Evolutionary conservation across 495 filamentous ascomycete genomes (phyloP), one percentile per base, ranked within the genome.

Genomic region (Podospora pseudocomata): DNA sequence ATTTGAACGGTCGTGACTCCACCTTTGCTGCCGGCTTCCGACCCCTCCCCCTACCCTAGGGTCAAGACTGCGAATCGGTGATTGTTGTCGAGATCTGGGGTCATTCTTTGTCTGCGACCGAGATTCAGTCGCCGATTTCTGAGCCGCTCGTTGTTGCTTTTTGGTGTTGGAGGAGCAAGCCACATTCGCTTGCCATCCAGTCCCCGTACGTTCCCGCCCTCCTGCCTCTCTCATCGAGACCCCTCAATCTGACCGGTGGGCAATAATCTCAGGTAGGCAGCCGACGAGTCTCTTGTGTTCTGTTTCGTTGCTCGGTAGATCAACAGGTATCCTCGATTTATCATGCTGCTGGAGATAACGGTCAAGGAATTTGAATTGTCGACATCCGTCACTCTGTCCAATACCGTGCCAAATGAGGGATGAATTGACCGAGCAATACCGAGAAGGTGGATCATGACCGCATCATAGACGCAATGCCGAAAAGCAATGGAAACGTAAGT

Each of bases 91-190:
- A 49, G 39, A 49, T 49, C 39, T 49, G 39, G 39, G 39, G 39
- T 49, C 39, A 49, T 49, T 49, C 6, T 49, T 49, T 49, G 39
- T 49, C 39, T 49, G 39, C 39, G 39, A 49, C 39, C 55, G 23
- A 58, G 55, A 58, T 58, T 26, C 55, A 58, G 55, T 58, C 55
- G 55, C 55, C 23, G 55, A 58, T 58, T 20, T 18, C 55, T 58
- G 55, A 58, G 55, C 11, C n/a, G n/a, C n/a, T 58, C n/a, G 55
- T 58, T 11, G n/a, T 58, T 19, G n/a, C 55, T 19, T 58, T 58
- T 19, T 58, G 55, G n/a, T 58, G 55, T 58, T 26, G 55, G 55
- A 18, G 55, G 55, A 58, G 55, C 55, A 58, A 58, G 55, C 55
- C 55, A 58, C 55, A 58, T 23, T 58, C 11, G 55, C 55, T 58